A percentile compares a stretch with the other conserved stretches of the same genome.
These are phyloP conservation scores for Phyllosticta citribraziliensis DNA, from an alignment of 2,329 filamentous ascomycete species.

Conservation along the genomic window DNA sequence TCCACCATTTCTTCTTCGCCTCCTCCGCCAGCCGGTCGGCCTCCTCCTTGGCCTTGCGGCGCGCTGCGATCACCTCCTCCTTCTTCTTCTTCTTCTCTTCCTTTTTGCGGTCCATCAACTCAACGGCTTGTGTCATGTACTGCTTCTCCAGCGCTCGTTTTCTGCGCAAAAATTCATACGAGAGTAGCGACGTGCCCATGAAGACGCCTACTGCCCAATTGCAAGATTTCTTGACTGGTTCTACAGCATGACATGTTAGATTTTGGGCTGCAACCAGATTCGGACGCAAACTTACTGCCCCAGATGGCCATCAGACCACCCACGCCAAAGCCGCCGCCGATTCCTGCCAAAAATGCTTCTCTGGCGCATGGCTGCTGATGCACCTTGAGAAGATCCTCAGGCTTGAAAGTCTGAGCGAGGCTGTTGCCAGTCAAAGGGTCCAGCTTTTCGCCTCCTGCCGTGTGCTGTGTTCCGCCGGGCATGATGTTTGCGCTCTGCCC, in stretches of 20 bases:
- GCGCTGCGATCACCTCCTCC: slow-evolving; percentile 29
- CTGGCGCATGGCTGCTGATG: slow-evolving; percentile 76
- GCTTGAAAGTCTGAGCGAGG: slow-evolving; percentile 50
- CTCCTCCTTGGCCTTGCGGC: slow-evolving; percentile 34
- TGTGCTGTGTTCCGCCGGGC: slow-evolving; percentile 49
- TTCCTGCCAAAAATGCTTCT: slow-evolving; percentile 73
- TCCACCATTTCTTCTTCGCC: slow-evolving; percentile 24
- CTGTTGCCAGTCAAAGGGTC: slow-evolving; percentile 26
- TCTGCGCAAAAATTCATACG: slow-evolving; percentile 79
- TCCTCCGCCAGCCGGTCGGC: slow-evolving; percentile 25
- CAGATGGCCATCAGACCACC: slow-evolving; percentile 66
- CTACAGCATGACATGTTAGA: slow-evolving; percentile 29
- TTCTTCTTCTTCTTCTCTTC: slow-evolving; percentile 35
- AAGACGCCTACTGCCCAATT: slow-evolving; percentile 84
- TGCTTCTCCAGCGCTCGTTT: slow-evolving; percentile 63
- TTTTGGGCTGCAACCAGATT: background rate
- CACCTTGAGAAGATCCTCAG: slow-evolving; percentile 60
- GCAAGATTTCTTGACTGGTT: slow-evolving; percentile 54
- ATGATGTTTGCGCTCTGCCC: slow-evolving; percentile 43
- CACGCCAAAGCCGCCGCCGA: slow-evolving; percentile 65
- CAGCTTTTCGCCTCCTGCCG: slow-evolving; percentile 43
- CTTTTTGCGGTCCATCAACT: slow-evolving; percentile 68
- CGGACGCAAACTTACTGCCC: slow-evolving; percentile 49
- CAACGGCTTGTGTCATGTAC: slow-evolving; percentile 77
- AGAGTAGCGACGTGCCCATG: slow-evolving; percentile 55